Evolutionary conservation across 805 yeast species (phyloP), one percentile per base, ranked within the genome.

Genomic region (Kodamaea neixiangensis): DNA sequence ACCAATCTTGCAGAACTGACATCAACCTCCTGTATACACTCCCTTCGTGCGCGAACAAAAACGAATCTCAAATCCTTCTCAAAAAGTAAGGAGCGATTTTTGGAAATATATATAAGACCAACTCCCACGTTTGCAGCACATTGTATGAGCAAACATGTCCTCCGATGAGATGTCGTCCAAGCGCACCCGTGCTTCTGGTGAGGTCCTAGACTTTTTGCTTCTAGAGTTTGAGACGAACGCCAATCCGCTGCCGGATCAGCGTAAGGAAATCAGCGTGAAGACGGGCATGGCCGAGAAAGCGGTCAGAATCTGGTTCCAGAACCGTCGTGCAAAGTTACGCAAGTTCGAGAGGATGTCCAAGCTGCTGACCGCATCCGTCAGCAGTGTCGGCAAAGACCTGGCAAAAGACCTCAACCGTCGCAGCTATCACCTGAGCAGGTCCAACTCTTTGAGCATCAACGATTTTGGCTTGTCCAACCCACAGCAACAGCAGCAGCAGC

Each of bases 281-380:
- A 87, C 96, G 1, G 87, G 86, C 15, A 85, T 90, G 88, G 81
- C 91, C 11, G 97, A 91, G 59, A 80, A 94, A 54, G 89, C 92
- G 11, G 96, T 91, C 2, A 77, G 96, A 49, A 91, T 91, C 40
- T 91, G 97, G 97, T 91, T 89, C 62, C 97, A 91, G 66, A 90
- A 90, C 64, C 74, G 92, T 59, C 72, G 97, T 55, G 94, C 94
- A 17, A 88, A 87, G 64, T 77, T 83, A 41, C 76, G 91, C 60
- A 87, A 87, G 66, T 67, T 80, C 60, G 87, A 83, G 58, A 77
- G 84, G 51, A 68, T 77, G 65, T 46, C 48, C 15, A 47, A 47
- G 41, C 49, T 47, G 49, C 49, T 47, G 49, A 47, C 33, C 34
- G 35, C 31, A 19, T 40, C 45, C 7, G 45, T 25, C 6, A 19